A percentile compares a stretch with the other conserved stretches of the same genome.
These are phyloP conservation scores for Cyclaneusma minus DNA, from an alignment of 2,329 filamentous ascomycete species.

Conservation along the genomic window DNA sequence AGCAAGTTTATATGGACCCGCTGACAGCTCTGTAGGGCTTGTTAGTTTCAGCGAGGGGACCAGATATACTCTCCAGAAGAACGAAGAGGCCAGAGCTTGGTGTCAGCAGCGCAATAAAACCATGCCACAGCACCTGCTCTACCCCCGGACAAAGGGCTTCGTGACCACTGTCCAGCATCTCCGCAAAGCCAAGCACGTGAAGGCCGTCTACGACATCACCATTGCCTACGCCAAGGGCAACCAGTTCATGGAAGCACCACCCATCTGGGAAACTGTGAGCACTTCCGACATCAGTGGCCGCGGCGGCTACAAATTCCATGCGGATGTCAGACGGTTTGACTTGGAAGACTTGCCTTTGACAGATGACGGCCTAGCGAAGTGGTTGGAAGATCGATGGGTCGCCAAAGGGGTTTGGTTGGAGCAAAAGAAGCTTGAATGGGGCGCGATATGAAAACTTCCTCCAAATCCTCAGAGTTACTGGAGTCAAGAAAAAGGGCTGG, in stretches of 20 bases:
- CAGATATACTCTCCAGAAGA: constrained; percentile 37
- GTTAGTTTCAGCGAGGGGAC: constrained; percentile 51
- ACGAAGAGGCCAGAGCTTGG: constrained; percentile 32
- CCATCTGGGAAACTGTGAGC: constrained; percentile 36
- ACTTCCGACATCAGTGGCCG: constrained; percentile 22
- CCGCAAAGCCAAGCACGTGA: constrained; percentile 31
- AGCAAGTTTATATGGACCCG: neutral
- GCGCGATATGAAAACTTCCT: constrained; percentile 3
- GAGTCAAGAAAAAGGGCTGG: too few relatives aligned
- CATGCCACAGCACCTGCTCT: constrained; percentile 40
- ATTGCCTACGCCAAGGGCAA: constrained; percentile 33
- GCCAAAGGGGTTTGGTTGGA: constrained; percentile 37
- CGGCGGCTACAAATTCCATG: constrained; percentile 30
- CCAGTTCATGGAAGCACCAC: constrained; percentile 29
- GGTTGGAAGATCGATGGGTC: constrained; percentile 36
- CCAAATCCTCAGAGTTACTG: too few relatives aligned
- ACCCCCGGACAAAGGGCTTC: constrained; percentile 45
- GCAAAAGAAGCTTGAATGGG: constrained; percentile 25
- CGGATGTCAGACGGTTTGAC: constrained; percentile 31
- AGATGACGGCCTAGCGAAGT: constrained; percentile 32
- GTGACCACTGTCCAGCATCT: constrained; percentile 41
- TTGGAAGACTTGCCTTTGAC: constrained; percentile 29
- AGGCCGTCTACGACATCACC: constrained; percentile 38
- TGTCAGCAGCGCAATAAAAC: constrained; percentile 32
- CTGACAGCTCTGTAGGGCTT: constrained; percentile 30